Base-by-base conservation (phyloP, 148 eudicot genomes). In the Heliosperma pusillum region DNA sequence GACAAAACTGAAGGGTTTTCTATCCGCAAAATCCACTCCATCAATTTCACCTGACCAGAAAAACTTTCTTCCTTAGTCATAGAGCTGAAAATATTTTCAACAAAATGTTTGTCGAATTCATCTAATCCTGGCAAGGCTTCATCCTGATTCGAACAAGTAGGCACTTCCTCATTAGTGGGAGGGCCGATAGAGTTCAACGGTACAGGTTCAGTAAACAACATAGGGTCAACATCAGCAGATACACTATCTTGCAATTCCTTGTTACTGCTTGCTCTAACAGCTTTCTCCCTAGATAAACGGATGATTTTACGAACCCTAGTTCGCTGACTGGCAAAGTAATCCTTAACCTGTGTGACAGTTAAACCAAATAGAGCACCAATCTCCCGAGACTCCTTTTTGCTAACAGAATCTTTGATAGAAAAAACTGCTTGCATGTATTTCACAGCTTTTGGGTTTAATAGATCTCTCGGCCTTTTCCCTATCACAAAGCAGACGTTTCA, bases 391-490 rank as follows among this genome's bases (percentile, higher is more conserved):
- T 95, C 99, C 82, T 84, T 88, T 86, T 95, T 95, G 81, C 80
- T 88, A 45, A 91, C 83, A 71, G 88, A 91, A 83, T 95, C 99
- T 86, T 95, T 95, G 21, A 92, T 52, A 27, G 97, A 87, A 78
- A 95, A 95, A 58, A 95, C 82, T 22, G 86, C 80, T 72, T 90
- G 97, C 96, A 92, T 89, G 72, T 90, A 88, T 78, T 89, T 90
- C 64, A 92, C 82, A 60, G 96, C 96, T 83, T 93, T 93, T 1
- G 91, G 92, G 47, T 92, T 95, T 22, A 92, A 80, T 83, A 92
- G 74, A 87, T 95, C 97, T 70, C 97, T 82, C 20, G 99, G 97
- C 75, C 90, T 89, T 84, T 95, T 95, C 40, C 97, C 97, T 91
- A 86, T 76, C 75, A 80, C 76, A 71, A 62, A 58, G 22, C 29